Percentiles rank a stretch among this genome's conserved stretches.
phyloP scores from a whole-genome alignment of 768 basidiomycete species.

The Amanita inopinata region DNA sequence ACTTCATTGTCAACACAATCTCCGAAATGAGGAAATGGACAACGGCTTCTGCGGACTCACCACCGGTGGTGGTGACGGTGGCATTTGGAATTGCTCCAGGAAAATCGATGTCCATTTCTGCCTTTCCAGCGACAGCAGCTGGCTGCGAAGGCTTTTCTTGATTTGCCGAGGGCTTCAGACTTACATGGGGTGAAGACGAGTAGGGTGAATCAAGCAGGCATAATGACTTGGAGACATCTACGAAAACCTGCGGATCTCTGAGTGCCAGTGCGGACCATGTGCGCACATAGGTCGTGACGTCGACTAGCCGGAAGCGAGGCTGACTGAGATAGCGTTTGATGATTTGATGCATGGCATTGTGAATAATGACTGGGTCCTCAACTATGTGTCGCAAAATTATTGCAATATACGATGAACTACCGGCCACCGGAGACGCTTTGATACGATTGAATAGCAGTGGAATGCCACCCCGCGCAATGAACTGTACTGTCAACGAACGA shows the following conservation, averaged over 20 bases:
- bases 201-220: conserved; percentile 68
- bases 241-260: conserved; percentile 69
- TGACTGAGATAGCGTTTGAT: conserved; percentile 74
- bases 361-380: conserved; percentile 61
- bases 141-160: conserved; percentile 9
- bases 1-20: conserved; percentile 51
- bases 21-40: conserved; percentile 68
- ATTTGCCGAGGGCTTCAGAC: conserved; percentile 28
- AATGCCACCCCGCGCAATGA: conserved; percentile 62
- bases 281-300: conserved; percentile 64
- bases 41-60: conserved; percentile 45
- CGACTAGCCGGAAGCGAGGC: conserved; percentile 56
- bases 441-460: conserved; percentile 56
- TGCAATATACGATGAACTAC: conserved; percentile 75
- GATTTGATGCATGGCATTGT: conserved; percentile 71
- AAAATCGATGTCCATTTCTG: conserved; percentile 12
- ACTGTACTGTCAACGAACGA: conserved; percentile 48
- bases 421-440: conserved; percentile 46
- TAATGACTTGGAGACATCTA: conserved; percentile 59
- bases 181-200: conserved; percentile 45
- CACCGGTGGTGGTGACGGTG: conserved; percentile 16
- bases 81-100: conserved; percentile 45
- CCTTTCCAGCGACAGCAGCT: conserved; percentile 16
- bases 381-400: conserved; percentile 89
- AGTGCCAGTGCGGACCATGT: conserved; percentile 72